Percentiles rank a stretch among this genome's conserved stretches.
phyloP scores from a whole-genome alignment of 306 rosid species.

The Boehmeria nivea region DNA sequence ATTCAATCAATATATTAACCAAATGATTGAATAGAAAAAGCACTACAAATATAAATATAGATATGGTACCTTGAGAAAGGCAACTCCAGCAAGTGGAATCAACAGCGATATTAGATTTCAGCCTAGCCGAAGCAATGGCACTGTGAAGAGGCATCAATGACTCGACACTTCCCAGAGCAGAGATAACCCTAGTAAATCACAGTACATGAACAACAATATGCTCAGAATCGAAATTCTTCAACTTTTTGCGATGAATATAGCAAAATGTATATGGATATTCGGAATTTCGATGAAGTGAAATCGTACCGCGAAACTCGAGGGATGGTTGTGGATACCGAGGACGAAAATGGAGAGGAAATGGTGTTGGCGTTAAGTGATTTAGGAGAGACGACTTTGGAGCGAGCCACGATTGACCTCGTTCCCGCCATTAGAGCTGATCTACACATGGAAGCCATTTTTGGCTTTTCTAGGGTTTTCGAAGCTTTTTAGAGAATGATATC shows the following conservation, averaged over 20 bases:
- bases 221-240: slow-evolving; percentile 2
- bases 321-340: slow-evolving; percentile 28
- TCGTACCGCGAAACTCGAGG: slow-evolving; percentile 54
- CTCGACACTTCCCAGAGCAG: slow-evolving; percentile 57
- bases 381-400: slow-evolving; percentile 36
- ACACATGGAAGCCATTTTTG: slow-evolving; percentile 52
- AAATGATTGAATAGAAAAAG: not conserved
- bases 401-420: slow-evolving; percentile 44
- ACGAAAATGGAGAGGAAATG: slow-evolving; percentile 34
- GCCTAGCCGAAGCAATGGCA: slow-evolving; percentile 77
- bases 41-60: no score
- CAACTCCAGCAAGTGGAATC: slow-evolving; percentile 75
- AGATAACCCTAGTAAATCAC: slow-evolving; percentile 41
- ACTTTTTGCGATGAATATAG: no score
- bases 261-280: not conserved
- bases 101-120: slow-evolving; percentile 68
- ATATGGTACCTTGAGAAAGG: slow-evolving; percentile 67
- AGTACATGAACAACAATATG: not conserved
- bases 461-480: not conserved
- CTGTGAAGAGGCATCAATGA: slow-evolving; percentile 88
- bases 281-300: not conserved
- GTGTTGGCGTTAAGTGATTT: slow-evolving; percentile 27
- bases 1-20: not conserved
- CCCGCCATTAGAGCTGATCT: slow-evolving; percentile 58
- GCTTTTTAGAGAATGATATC: not conserved